Percentiles rank a stretch among this genome's conserved stretches.
phyloP scores from a whole-genome alignment of 495 filamentous ascomycete genomes.

The Haplographium delicatum region DNA sequence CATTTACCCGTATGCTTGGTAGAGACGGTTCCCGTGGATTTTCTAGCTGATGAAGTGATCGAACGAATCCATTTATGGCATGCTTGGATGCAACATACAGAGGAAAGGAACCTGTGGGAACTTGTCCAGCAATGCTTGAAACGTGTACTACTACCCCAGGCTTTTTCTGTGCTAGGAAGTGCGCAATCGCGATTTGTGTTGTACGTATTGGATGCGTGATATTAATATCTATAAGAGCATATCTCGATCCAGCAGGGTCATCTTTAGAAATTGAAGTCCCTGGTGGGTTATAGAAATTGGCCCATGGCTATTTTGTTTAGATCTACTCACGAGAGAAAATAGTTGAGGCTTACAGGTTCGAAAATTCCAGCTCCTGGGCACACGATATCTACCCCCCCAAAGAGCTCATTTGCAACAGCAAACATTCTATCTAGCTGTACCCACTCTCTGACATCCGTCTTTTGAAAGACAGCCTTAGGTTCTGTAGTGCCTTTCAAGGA shows the following conservation, averaged over 20 bases:
- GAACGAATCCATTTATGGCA: too few species aligned
- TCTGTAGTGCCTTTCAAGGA: constrained; percentile 34
- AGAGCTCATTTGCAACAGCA: constrained; percentile 47
- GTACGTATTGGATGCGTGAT: not conserved
- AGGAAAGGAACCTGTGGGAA: too few species aligned
- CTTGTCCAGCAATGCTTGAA: too few species aligned
- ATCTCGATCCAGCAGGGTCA: too few species aligned
- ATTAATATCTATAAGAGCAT: too few species aligned
- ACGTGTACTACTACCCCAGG: not conserved
- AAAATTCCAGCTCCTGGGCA: constrained; percentile 64
- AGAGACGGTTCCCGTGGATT: too few species aligned
- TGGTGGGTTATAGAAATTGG: too few species aligned
- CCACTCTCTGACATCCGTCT: constrained; percentile 62
- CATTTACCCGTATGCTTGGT: constrained; percentile 57
- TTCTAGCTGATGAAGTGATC: too few species aligned
- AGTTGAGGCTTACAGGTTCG: constrained; percentile 37
- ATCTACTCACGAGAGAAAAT: too few species aligned
- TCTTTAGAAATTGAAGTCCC: too few species aligned
- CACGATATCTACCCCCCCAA: constrained; percentile 59
- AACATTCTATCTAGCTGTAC: constrained; percentile 54
- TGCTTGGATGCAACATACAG: too few species aligned
- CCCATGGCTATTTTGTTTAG: too few species aligned
- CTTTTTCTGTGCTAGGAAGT: not conserved
- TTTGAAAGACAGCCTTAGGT: constrained; percentile 51
- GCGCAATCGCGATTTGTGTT: not conserved